Evolutionary conservation across 495 filamentous ascomycete species (phyloP).

Genomic region (Talaromyces proteolyticus): DNA sequence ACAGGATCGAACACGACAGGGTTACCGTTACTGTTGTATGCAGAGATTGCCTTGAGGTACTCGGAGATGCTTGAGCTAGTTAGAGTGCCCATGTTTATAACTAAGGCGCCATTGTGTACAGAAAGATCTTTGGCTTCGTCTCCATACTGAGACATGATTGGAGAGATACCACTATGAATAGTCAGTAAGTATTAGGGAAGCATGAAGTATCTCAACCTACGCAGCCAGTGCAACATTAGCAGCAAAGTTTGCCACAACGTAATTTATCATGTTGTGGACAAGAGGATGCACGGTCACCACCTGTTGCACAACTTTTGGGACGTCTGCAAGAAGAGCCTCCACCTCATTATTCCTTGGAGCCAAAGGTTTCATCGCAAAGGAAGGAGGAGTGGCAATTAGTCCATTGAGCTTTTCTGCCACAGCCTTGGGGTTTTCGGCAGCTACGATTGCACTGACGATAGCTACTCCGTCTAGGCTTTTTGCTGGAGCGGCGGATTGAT

Average conservation of each 20-base stretch:
- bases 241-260: conserved; percentile 88
- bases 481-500: conserved; percentile 45
- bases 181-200: conserved; percentile 10
- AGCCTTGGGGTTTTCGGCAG: conserved; percentile 54
- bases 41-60: conserved; percentile 59
- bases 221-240: conserved; percentile 82
- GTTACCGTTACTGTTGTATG: conserved; percentile 70
- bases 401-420: conserved; percentile 51
- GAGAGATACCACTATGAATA: conserved; percentile 60
- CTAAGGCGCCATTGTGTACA: conserved; percentile 57
- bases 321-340: conserved; percentile 30
- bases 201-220: conserved; percentile 18
- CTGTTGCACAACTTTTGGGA: conserved; percentile 51
- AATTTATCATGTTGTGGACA: conserved; percentile 95
- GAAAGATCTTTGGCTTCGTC: conserved; percentile 77
- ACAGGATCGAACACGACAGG: conserved; percentile 89
- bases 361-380: conserved; percentile 28
- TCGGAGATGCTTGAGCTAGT: conserved; percentile 63
- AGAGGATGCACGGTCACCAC: conserved; percentile 62
- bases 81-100: conserved; percentile 94
- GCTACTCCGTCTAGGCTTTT: conserved; percentile 74
- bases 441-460: conserved; percentile 85
- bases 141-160: conserved; percentile 89
- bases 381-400: conserved; percentile 43
- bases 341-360: conserved; percentile 23